Conservation (phyloP, 352 stramenopile genomes). For the Phytophthora vignae region DNA sequence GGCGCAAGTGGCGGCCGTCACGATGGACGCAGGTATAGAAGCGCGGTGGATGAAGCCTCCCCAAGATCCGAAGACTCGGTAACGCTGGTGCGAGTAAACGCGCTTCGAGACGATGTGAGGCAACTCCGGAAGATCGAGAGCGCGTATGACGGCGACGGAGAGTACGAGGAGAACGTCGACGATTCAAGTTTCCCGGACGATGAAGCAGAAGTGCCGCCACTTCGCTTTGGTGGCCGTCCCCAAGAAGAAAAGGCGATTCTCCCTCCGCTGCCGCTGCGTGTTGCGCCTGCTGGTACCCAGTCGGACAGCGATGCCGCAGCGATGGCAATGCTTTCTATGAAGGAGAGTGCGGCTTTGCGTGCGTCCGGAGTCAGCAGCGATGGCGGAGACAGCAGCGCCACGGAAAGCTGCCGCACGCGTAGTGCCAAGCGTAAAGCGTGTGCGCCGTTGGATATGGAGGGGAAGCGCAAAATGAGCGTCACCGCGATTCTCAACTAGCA, state of each 20-base stretch:
- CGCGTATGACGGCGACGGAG: conserved; percentile 71
- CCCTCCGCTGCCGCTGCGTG: conserved; percentile 29
- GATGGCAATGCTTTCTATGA: conserved; percentile 86
- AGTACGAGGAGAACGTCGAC: conserved; percentile 67
- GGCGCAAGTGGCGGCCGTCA: conserved; percentile 27
- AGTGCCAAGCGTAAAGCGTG: conserved; percentile 77
- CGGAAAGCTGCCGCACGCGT: conserved; percentile 37
- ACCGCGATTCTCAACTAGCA: conserved; percentile 88
- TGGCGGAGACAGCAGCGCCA: conserved; percentile 43
- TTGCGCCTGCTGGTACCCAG: conserved; percentile 44
- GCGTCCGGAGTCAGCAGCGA: conserved; percentile 54
- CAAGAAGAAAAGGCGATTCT: conserved; percentile 36
- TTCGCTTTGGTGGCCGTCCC: conserved; percentile 34
- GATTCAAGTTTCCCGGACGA: conserved; percentile 54
- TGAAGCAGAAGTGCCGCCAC: conserved; percentile 33
- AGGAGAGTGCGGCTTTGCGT: conserved; percentile 49
- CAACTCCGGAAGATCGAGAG: conserved; percentile 78
- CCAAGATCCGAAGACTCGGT: conserved; percentile 63
- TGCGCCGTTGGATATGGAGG: conserved; percentile 58
- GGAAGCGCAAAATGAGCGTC: conserved; percentile 91
- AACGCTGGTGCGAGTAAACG: conserved; percentile 77
- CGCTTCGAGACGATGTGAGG: conserved; percentile 74
- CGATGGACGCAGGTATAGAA: conserved; percentile 37
- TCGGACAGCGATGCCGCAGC: conserved; percentile 82
- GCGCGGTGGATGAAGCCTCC: conserved; percentile 40